Evolutionary conservation across 176 grass and related monocot species (phyloP), one percentile per base, ranked within the genome.

Genomic region (Oryza meridionalis): DNA sequence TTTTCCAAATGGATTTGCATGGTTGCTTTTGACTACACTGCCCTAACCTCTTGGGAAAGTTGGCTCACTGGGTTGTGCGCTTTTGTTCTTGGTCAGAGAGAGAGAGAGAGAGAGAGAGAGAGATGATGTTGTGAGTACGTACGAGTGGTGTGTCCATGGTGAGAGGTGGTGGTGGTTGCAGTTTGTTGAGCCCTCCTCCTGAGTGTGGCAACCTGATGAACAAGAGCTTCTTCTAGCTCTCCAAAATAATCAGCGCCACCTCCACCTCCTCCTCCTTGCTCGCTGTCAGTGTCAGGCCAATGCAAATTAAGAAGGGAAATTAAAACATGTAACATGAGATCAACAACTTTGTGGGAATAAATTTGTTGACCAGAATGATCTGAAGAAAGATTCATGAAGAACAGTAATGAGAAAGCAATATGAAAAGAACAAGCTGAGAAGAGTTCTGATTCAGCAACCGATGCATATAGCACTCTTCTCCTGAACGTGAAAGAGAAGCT

Each of bases 201-300:
- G 38, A 90, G 81, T 47, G 90, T 69, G 76, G 77, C 79, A 66
- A 88, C 92, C 82, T 90, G 82, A 59, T 94, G 92, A 86, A 90
- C 90, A 68, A 97, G 87, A 89, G 95, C 95, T 53, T 89, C 88
- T 72, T 94, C 95, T 82, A 97, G 70, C 77, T 86, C 95, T 51
- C 92, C 95, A 73, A 94, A 91, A 67, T 94, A 97, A 72, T 84
- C 11, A 4, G 77, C 66, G 65, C 74, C 81, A 64, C 88, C 95
- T 76, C 92, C 95, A 76, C 92, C 92, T 38, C 37, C 37, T 40
- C 38, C 7, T 78, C 73, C 95, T 37, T 97, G 92, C 68, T 94
- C 84, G 21, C 95, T 94, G 80, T 22, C 40, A 81, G 13, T 11
- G 14, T 40, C 47, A 50, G 35, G 32, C 7, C 38, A 65, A 82